phyloP scores from a whole-genome alignment of 2,329 filamentous ascomycete genomes.

The Colletotrichum navitas region DNA sequence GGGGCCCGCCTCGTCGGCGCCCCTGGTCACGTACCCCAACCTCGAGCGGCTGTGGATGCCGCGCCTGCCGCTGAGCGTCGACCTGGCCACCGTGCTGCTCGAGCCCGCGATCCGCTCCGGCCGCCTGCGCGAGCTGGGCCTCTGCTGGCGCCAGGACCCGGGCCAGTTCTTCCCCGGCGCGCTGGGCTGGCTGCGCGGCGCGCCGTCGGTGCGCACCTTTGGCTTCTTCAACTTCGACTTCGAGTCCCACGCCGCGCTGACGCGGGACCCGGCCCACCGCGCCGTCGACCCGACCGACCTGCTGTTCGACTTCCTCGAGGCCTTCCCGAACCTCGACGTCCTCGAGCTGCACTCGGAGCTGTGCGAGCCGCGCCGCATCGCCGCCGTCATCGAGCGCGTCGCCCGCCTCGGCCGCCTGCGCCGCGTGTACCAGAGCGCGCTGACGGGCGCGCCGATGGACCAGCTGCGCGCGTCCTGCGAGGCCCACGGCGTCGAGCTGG shows the following conservation, averaged over 20 bases:
- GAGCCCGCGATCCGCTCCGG: slow-evolving; percentile 45
- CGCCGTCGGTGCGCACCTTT: slow-evolving; percentile 50
- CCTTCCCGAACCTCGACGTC: slow-evolving; percentile 42
- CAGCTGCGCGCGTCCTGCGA: slow-evolving; percentile 30
- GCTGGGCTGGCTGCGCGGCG: slow-evolving; percentile 54
- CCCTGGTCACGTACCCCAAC: slow-evolving; percentile 37
- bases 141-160: slow-evolving; percentile 42
- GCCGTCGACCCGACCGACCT: slow-evolving; percentile 25
- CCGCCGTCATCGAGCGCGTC: slow-evolving; percentile 28
- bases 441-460: slow-evolving; percentile 38
- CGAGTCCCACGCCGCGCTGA: slow-evolving; percentile 41
- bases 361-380: slow-evolving; percentile 14
- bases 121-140: slow-evolving; percentile 50
- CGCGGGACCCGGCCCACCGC: slow-evolving; percentile 31
- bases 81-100: slow-evolving; percentile 43
- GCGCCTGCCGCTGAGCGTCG: slow-evolving; percentile 35
- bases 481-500: slow-evolving; percentile 33
- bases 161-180: slow-evolving; percentile 48
- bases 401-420: slow-evolving; percentile 15
- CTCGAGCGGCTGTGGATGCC: slow-evolving; percentile 42
- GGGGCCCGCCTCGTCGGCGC: slow-evolving; percentile 4
- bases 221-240: slow-evolving; percentile 54
- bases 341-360: slow-evolving; percentile 39
- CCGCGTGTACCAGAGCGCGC: slow-evolving; percentile 32
- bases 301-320: slow-evolving; percentile 41